Base-by-base conservation (phyloP, 2,329 filamentous ascomycete genomes). In the Lachnellula subtilissima region DNA sequence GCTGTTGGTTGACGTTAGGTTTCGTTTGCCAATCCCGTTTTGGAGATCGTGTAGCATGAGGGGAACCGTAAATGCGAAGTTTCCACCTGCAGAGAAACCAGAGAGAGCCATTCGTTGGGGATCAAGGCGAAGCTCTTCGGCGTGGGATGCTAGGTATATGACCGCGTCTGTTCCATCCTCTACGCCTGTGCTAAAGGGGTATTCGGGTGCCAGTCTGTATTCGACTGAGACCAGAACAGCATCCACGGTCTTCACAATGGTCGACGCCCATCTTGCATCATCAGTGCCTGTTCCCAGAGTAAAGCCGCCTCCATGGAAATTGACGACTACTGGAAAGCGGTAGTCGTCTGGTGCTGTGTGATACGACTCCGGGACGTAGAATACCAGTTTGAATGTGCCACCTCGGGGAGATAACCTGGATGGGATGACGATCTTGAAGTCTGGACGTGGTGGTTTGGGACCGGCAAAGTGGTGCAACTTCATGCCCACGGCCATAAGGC, bases 261-360 rank as follows among this genome's bases (percentile, higher is more conserved):
- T 73, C 4, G 78, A 74, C 5, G 79, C 81, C 75, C 84, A 87
- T 43, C 83, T 76, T 14, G 82, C 79, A 65, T 87, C 85, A 66
- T 87, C 82, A 4, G 81, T 84, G 3, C 79, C 82, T 48, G 77
- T 76, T 12, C 85, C 85, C 35, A 87, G 71, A 6, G 84, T 81
- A 71, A 86, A 87, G 5, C 85, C 85, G 22, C 85, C 85, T 25
- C 85, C 85, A 64, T 88, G 85, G 64, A 85, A 85, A 67, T 86
- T 85, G 62, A 88, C 75, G 28, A 88, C 75, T 17, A 80, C 80
- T 0, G 84, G 77, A 50, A 65, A 75, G n/a, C 57, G 64, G 39
- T 61, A 58, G 17, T 65, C 55, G 28, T 69, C 57, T 22, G 60
- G 52, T 5, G 67, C 60, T 6, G 62, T 64, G 2, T 65, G 58